Conservation (phyloP, 192 early-diverging fungal genomes). For the Gonapodya sp. region DNA sequence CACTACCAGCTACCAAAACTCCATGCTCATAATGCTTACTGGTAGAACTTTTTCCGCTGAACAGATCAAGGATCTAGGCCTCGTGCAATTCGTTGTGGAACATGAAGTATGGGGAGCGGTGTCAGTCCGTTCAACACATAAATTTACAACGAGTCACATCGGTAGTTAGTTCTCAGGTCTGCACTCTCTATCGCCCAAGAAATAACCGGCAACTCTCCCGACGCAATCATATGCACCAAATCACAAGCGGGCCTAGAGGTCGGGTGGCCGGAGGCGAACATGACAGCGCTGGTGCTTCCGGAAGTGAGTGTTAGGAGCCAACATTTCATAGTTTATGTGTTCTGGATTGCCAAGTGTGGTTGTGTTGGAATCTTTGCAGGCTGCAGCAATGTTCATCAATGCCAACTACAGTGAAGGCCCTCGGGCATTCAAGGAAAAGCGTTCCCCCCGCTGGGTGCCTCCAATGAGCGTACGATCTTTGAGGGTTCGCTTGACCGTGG, state of each 20-base stretch:
- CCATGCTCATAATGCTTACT: conserved; percentile 4
- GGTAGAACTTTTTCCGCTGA: background rate
- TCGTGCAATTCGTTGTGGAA: background rate
- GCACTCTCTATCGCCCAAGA: background rate
- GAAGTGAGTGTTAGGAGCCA: background rate
- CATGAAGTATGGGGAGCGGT: background rate
- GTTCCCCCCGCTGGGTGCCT: background rate
- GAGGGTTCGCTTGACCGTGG: background rate
- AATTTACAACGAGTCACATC: background rate
- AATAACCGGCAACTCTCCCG: conserved; percentile 3
- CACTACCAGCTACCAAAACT: background rate
- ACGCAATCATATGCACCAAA: background rate
- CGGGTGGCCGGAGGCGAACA: background rate
- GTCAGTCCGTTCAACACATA: background rate
- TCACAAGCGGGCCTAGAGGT: background rate
- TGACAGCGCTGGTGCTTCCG: background rate
- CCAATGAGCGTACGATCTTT: background rate
- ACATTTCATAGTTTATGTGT: background rate
- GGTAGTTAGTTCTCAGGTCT: background rate
- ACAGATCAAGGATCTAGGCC: background rate
- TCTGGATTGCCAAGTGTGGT: background rate
- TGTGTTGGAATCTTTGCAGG: too few species aligned
- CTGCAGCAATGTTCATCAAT: background rate
- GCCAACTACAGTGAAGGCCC: background rate
- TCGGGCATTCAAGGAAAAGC: background rate